Conservation (phyloP, 2,329 filamentous ascomycete genomes). For the Epicoccum nigrum region DNA sequence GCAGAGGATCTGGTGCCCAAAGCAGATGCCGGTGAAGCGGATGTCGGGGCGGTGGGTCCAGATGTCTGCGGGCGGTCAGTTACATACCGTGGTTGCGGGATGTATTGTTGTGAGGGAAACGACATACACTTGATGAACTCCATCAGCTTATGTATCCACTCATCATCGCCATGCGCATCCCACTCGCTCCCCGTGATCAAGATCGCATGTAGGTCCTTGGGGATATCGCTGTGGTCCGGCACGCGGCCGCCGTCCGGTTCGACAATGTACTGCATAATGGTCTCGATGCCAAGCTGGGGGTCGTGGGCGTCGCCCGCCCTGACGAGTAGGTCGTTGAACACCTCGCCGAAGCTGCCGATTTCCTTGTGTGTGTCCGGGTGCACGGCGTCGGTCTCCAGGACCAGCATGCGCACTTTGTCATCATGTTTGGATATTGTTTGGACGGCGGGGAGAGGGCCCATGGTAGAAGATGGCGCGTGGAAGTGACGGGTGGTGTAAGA, state of each 20-base stretch:
- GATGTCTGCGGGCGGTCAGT: slow-evolving; percentile 45
- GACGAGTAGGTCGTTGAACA: slow-evolving; percentile 59
- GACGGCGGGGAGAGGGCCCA: slow-evolving; percentile 34
- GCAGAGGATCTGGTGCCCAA: slow-evolving; percentile 56
- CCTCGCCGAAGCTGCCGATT: slow-evolving; percentile 61
- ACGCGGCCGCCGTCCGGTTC: slow-evolving; percentile 47
- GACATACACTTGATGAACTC: slow-evolving; percentile 54
- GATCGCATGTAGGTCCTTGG: slow-evolving; percentile 51
- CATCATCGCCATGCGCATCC: slow-evolving; percentile 54
- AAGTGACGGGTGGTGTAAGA: not conserved
- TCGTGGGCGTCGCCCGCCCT: slow-evolving; percentile 59
- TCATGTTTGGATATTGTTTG: slow-evolving; percentile 32
- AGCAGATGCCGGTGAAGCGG: slow-evolving; percentile 57
- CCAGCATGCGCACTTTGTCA: slow-evolving; percentile 54
- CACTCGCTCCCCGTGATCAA: slow-evolving; percentile 56
- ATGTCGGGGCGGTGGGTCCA: slow-evolving; percentile 60
- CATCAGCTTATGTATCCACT: slow-evolving; percentile 53
- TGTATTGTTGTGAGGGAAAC: no score
- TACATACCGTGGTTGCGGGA: no score
- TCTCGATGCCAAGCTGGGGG: slow-evolving; percentile 62
- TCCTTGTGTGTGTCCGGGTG: slow-evolving; percentile 58
- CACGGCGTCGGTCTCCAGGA: slow-evolving; percentile 65
- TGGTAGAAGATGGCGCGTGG: slow-evolving; percentile 13
- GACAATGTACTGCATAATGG: slow-evolving; percentile 62
- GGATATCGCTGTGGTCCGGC: slow-evolving; percentile 56